Evolutionary conservation across 306 rosid genomes (phyloP).

Genomic region (Betula pendula): DNA sequence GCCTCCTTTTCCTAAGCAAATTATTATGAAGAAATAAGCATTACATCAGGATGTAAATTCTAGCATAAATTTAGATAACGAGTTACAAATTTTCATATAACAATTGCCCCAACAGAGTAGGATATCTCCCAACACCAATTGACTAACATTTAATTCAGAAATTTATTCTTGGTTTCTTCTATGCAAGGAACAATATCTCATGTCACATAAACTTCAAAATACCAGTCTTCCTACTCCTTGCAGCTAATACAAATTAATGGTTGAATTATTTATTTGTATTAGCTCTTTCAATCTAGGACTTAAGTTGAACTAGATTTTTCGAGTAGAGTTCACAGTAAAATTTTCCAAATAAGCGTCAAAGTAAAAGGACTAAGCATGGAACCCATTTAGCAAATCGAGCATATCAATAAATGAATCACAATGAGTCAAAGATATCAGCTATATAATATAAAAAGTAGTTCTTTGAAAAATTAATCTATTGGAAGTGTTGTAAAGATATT

Average conservation of each 20-base stretch:
- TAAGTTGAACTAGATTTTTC: background rate
- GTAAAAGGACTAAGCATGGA: background rate
- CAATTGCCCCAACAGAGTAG: background rate
- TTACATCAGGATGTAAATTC: conserved; percentile 3
- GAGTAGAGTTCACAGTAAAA: background rate
- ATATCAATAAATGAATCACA: background rate
- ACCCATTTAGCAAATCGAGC: background rate
- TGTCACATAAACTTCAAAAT: background rate
- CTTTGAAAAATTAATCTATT: background rate
- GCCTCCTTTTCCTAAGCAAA: conserved; percentile 76
- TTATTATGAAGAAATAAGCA: conserved; percentile 25
- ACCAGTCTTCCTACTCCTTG: background rate
- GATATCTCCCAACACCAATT: background rate
- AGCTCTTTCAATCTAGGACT: background rate
- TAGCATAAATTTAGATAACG: background rate
- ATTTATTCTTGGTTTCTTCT: background rate
- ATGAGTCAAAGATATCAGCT: background rate
- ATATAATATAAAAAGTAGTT: background rate
- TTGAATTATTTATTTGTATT: background rate
- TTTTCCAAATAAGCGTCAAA: background rate
- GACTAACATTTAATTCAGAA: background rate
- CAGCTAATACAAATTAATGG: background rate
- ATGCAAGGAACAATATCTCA: background rate
- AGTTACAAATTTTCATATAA: background rate
- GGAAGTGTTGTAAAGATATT: background rate